phyloP scores from a whole-genome alignment of 805 yeast species.

The Komagataella mondaviorum region DNA sequence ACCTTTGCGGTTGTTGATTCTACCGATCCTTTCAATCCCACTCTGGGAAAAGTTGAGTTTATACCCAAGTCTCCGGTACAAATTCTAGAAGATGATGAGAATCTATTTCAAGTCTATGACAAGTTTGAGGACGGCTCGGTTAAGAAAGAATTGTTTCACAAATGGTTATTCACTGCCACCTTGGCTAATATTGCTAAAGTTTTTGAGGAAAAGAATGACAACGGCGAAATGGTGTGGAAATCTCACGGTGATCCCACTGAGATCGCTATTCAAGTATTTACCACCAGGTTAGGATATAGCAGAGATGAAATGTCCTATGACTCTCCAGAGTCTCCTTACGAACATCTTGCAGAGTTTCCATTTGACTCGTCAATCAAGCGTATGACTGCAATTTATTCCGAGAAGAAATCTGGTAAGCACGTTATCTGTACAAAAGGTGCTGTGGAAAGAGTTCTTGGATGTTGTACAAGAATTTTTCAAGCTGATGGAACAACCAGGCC shows the following conservation, averaged over 20 bases:
- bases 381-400: slow-evolving; percentile 49
- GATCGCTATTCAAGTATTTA: slow-evolving; percentile 73
- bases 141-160: slow-evolving; percentile 14
- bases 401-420: slow-evolving; percentile 14
- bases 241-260: slow-evolving; percentile 88
- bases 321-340: slow-evolving; percentile 13
- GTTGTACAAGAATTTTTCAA: slow-evolving; percentile 42
- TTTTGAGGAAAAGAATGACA: slow-evolving; percentile 30
- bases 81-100: slow-evolving; percentile 7
- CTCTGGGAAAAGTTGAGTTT: slow-evolving; percentile 31
- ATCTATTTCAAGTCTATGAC: slow-evolving; percentile 17
- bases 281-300: slow-evolving; percentile 39
- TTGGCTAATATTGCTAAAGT: slow-evolving; percentile 72
- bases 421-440: slow-evolving; percentile 55
- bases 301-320: slow-evolving; percentile 30
- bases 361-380: slow-evolving; percentile 65
- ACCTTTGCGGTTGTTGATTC: slow-evolving; percentile 39
- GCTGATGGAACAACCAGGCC: slow-evolving; percentile 10
- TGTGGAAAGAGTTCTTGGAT: slow-evolving; percentile 49
- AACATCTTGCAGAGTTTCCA: slow-evolving; percentile 53
- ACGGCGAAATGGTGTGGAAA: slow-evolving; percentile 37
- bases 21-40: slow-evolving; percentile 52
- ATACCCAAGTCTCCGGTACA: slow-evolving; percentile 22
- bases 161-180: slow-evolving; percentile 56
- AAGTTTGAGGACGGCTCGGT: slow-evolving; percentile 8